Evolutionary conservation across 768 basidiomycete genomes (phyloP).

Genomic region (Hortiboletus campestris): DNA sequence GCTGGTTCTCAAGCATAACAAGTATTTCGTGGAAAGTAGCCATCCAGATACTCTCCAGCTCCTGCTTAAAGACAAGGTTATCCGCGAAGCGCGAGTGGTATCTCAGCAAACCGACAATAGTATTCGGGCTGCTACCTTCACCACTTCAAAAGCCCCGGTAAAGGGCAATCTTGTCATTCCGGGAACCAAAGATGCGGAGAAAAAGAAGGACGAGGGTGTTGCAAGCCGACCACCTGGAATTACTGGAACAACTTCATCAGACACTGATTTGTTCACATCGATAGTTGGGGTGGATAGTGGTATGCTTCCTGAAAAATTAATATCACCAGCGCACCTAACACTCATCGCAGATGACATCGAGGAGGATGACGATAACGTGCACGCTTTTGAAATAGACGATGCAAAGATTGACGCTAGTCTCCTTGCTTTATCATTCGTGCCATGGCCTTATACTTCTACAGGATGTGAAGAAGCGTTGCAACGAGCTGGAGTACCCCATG

Average conservation of each 20-base stretch:
- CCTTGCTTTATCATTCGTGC: constrained; percentile 1
- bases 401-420: constrained; percentile 81
- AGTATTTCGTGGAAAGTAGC: constrained; percentile 93
- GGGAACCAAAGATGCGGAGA: constrained; percentile 73
- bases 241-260: constrained; percentile 38
- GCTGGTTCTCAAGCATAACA: constrained; percentile 96
- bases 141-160: constrained; percentile 77
- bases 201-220: constrained; percentile 62
- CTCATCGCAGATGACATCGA: constrained; percentile 79
- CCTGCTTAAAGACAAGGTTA: constrained; percentile 81
- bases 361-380: constrained; percentile 96
- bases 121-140: constrained; percentile 73
- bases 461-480: constrained; percentile 96
- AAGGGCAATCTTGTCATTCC: constrained; percentile 84
- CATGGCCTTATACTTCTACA: constrained; percentile 31
- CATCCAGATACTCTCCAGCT: constrained; percentile 91
- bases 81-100: constrained; percentile 79
- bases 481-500: constrained; percentile 96
- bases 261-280: constrained; percentile 86
- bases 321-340: neutral
- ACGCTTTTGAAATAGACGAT: constrained; percentile 95
- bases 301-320: constrained; percentile 33
- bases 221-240: constrained; percentile 31
- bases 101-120: constrained; percentile 68
- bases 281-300: constrained; percentile 94